Base-by-base conservation (phyloP, 2,329 filamentous ascomycete species). In the Penicillium sp. region DNA sequence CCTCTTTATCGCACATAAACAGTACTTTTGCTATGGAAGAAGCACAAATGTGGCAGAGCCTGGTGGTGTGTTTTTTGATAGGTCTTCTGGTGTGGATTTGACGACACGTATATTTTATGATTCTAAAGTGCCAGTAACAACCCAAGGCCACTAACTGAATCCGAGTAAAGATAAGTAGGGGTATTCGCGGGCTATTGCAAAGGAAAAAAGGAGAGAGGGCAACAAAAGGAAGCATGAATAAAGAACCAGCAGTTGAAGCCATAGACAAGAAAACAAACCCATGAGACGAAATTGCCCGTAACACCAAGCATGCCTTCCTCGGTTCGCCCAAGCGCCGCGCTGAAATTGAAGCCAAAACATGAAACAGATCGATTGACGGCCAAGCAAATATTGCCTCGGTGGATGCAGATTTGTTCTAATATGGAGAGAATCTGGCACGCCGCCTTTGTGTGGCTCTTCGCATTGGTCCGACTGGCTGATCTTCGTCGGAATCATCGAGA, bases 401-500 rank as follows among this genome's bases (percentile, higher is more conserved):
- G 16, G 33, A 27, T 6, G 16, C 6, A 45, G 6, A 25, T 27
- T 28, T 27, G 22, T 25, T 40, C 52, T 45, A 61, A 48, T 62
- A 60, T 33, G 58, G 59, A 13, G 58, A 60, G 31, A 50, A 60
- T 34, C 58, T 53, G 14, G 46, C 45, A 29, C 41, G 53, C 28
- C 58, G 50, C 41, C 57, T 48, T 19, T 60, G 59, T 14, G 44
- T 36, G 27, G 52, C 37, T 52, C 58, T 55, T 52, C 60, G 53
- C 45, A 59, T 44, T 8, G 61, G 55, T 8, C 60, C 56, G 30
- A 63, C 51, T 8, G 61, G 61, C 33, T 58, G 54, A 30, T 63
- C 59, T 5, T 63, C 60, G 27, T 61, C 61, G 10, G 55, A 54
- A 43, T 61, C 58, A 29, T 60, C 57, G 11, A 62, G 55, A 6